A percentile compares a stretch with the other conserved stretches of the same genome.
Conservation (phyloP, 2,329 filamentous ascomycete species). For the Colletotrichum sp. region DNA sequence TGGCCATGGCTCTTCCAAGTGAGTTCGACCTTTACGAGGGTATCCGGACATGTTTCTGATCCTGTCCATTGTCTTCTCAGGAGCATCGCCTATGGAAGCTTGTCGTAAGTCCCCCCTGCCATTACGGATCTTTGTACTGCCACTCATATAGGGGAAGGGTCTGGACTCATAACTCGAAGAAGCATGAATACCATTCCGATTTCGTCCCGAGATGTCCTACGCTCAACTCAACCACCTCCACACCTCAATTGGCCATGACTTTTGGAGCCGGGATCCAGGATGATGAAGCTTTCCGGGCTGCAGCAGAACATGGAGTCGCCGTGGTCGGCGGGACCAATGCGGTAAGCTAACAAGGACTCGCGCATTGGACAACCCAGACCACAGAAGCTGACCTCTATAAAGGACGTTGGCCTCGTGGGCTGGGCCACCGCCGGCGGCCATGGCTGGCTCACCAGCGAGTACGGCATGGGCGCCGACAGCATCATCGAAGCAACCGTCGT, state of each 20-base stretch:
- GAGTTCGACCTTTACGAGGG: neutral
- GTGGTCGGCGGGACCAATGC: conserved; percentile 43
- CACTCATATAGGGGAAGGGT: conserved; percentile 21
- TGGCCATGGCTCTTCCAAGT: conserved; percentile 22
- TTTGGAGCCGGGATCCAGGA: conserved; percentile 15
- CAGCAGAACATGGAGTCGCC: conserved; percentile 14
- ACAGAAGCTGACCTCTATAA: conserved; percentile 25
- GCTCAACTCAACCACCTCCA: neutral
- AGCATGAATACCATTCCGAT: neutral
- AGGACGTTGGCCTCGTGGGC: conserved; percentile 61
- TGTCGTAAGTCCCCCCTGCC: neutral
- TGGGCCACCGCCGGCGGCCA: conserved; percentile 56
- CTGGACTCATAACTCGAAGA: conserved; percentile 43
- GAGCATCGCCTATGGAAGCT: neutral
- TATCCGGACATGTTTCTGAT: neutral
- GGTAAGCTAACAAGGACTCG: conserved; percentile 24
- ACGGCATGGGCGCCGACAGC: conserved; percentile 53
- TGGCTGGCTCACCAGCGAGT: conserved; percentile 39
- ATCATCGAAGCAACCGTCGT: conserved; percentile 47
- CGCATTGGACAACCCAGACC: fast-evolving
- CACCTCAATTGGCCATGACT: conserved; percentile 23
- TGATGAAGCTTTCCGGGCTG: neutral
- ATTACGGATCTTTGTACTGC: fast-evolving
- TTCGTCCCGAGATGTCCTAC: neutral
- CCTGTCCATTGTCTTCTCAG: neutral